phyloP scores from a whole-genome alignment of 768 basidiomycete species.

The Exidia glandulosa region DNA sequence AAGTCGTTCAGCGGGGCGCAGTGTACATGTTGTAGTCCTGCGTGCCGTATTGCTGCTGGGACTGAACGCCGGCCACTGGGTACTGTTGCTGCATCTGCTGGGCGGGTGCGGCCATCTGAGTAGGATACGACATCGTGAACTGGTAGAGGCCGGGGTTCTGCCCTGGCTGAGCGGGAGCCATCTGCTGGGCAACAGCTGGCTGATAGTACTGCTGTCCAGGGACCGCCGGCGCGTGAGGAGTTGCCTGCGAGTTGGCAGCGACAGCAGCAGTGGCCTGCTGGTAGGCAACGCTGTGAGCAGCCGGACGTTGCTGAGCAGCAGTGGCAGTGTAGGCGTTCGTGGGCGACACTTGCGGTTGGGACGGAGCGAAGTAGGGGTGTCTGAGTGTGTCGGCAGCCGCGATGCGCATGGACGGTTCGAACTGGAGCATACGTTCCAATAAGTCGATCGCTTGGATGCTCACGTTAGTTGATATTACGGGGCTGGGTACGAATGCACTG shows the following conservation, averaged over 20 bases:
- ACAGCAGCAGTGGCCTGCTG: neutral
- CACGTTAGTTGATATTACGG: conserved; percentile 1
- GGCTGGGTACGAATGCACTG: conserved; percentile 4
- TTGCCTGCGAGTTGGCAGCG: neutral
- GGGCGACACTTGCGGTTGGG: conserved; percentile 23
- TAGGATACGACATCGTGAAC: too few relatives aligned
- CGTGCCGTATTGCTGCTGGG: neutral
- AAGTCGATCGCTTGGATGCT: conserved; percentile 70
- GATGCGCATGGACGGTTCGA: conserved; percentile 86
- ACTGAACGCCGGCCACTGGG: neutral
- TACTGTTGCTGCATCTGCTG: neutral
- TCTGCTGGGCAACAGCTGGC: neutral
- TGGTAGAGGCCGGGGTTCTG: neutral
- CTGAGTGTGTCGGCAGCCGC: conserved; percentile 84
- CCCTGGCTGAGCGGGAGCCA: neutral
- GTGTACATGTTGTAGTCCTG: neutral
- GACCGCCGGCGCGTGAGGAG: neutral
- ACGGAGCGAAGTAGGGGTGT: conserved; percentile 81
- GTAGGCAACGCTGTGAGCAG: neutral
- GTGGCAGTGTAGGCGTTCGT: conserved; percentile 13
- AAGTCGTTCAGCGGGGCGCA: neutral
- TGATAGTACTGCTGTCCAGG: neutral
- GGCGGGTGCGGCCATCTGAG: neutral
- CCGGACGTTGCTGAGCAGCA: conserved; percentile 8
- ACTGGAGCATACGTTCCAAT: conserved; percentile 88